phyloP scores from a whole-genome alignment of 768 basidiomycete genomes.

The Coprinopsis strossmayeri region DNA sequence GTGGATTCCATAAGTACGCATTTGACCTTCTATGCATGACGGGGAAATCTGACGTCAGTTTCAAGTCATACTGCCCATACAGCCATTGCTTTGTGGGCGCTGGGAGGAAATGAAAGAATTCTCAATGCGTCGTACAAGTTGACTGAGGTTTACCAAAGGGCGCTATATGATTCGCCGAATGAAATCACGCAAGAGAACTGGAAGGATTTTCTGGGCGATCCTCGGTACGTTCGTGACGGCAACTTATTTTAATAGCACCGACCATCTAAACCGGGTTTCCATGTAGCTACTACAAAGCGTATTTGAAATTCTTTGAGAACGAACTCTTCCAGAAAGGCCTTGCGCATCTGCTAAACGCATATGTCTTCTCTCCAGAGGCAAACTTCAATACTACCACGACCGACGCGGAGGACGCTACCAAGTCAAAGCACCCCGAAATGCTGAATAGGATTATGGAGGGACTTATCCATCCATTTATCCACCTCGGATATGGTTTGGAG shows the following conservation, averaged over 20 bases:
- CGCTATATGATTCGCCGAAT: conserved; percentile 36
- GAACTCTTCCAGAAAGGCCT: conserved; percentile 36
- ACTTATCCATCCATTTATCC: conserved; percentile 59
- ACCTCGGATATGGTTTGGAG: conserved; percentile 56
- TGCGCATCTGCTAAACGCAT: conserved; percentile 46
- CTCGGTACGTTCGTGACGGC: conserved; percentile 26
- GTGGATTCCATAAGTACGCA: conserved; percentile 30
- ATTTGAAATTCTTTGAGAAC: conserved; percentile 47
- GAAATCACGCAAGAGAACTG: conserved; percentile 43
- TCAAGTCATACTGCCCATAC: conserved; percentile 49
- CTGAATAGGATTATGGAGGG: conserved; percentile 48
- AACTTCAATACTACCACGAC: conserved; percentile 22
- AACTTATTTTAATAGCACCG: too few relatives aligned
- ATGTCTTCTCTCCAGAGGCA: conserved; percentile 46
- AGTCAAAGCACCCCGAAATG: conserved; percentile 31
- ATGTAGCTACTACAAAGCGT: conserved; percentile 54
- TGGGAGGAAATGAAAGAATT: conserved; percentile 42
- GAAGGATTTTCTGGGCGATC: conserved; percentile 49
- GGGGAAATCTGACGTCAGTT: conserved; percentile 20
- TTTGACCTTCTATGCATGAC: background rate
- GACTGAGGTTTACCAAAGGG: conserved; percentile 28
- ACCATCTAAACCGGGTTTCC: too few relatives aligned
- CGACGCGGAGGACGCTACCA: conserved; percentile 17
- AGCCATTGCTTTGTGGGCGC: conserved; percentile 47
- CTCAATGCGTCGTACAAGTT: conserved; percentile 30